phyloP scores from a whole-genome alignment of 2,329 filamentous ascomycete genomes.

The Penicillium sp. region DNA sequence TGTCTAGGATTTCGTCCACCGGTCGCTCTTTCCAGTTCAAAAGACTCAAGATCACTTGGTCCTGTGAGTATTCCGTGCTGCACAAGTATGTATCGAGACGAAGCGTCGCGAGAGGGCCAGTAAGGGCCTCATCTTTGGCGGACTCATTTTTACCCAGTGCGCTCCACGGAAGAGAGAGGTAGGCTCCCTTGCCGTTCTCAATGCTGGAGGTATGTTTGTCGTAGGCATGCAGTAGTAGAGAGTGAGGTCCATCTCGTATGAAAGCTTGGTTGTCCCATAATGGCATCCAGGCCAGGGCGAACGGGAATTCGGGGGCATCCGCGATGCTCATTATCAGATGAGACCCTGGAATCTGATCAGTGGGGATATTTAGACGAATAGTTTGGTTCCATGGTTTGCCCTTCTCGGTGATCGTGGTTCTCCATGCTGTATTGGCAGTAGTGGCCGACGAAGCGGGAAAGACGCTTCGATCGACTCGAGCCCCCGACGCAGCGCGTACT shows the following conservation, averaged over 20 bases:
- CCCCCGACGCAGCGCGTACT: conserved; percentile 77
- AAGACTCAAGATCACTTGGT: conserved; percentile 81
- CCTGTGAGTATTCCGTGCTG: conserved; percentile 93
- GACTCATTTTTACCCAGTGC: conserved; percentile 69
- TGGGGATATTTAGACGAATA: conserved; percentile 76
- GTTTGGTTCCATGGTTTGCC: conserved; percentile 89
- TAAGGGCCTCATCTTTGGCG: conserved; percentile 73
- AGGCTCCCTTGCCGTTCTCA: conserved; percentile 78
- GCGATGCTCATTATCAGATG: conserved; percentile 91
- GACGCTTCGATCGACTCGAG: conserved; percentile 86
- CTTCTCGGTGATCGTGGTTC: conserved; percentile 78
- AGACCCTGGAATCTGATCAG: conserved; percentile 77
- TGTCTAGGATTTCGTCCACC: conserved; percentile 70
- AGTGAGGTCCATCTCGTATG: conserved; percentile 81
- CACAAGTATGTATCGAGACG: conserved; percentile 84
- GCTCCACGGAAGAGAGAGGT: conserved; percentile 82
- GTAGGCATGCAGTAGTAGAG: conserved; percentile 82
- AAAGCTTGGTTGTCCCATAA: conserved; percentile 94
- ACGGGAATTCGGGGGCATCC: conserved; percentile 84
- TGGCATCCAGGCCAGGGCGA: conserved; percentile 90
- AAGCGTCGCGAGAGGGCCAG: conserved; percentile 79
- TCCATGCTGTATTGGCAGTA: conserved; percentile 80
- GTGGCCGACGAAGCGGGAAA: conserved; percentile 78
- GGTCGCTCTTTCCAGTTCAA: conserved; percentile 83
- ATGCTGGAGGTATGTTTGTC: conserved; percentile 85